These are phyloP conservation scores for Candida labiduridarum DNA, from an alignment of 1,139 yeast genomes.

Conservation along the genomic window DNA sequence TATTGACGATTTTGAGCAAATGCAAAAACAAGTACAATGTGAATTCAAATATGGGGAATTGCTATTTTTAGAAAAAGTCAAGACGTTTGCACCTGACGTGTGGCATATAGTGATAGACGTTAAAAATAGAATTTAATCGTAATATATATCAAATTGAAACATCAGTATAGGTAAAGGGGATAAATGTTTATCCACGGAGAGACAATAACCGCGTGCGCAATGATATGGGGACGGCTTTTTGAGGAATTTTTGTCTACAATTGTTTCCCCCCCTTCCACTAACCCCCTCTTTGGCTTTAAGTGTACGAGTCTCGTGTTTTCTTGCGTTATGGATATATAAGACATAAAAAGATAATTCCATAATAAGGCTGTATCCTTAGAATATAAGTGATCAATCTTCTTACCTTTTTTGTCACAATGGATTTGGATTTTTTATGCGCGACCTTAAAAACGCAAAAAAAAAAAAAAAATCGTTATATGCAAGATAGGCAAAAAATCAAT, in stretches of 20 bases:
- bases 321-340: too few relatives aligned
- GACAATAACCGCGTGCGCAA: background rate
- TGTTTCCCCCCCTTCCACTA: background rate
- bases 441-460: too few relatives aligned
- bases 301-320: slow-evolving; percentile 2
- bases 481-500: too few relatives aligned
- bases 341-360: too few relatives aligned
- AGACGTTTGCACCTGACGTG: slow-evolving; percentile 85
- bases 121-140: background rate
- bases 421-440: too few relatives aligned
- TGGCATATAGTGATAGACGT: slow-evolving; percentile 75
- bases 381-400: too few relatives aligned
- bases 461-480: too few relatives aligned
- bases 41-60: slow-evolving; percentile 19
- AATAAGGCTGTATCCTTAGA: background rate
- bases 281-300: background rate
- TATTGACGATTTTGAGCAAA: slow-evolving; percentile 38
- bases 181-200: background rate
- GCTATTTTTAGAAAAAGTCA: slow-evolving; percentile 57
- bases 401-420: too few relatives aligned
- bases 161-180: background rate
- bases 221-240: background rate
- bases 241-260: background rate
- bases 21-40: slow-evolving; percentile 22
- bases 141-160: background rate